Conservation (phyloP, 1,284 basidiomycete species). For the Neonothopanus nambi region DNA sequence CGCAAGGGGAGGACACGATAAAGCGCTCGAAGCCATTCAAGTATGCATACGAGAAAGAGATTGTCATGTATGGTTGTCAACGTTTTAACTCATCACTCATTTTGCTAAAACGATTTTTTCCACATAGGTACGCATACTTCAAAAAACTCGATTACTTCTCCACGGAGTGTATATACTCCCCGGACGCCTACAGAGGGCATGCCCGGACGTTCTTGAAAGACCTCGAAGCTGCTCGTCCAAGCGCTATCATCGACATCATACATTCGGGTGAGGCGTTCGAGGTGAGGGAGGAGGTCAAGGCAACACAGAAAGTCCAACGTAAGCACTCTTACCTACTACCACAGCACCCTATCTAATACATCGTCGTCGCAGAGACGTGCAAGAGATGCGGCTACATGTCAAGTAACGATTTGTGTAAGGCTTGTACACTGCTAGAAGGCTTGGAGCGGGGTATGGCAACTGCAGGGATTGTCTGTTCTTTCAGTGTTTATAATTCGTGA, state of each 20-base stretch:
- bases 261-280: slow-evolving; percentile 92
- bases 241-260: slow-evolving; percentile 96
- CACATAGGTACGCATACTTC: slow-evolving; percentile 93
- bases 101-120: slow-evolving; percentile 9
- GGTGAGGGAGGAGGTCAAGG: slow-evolving; percentile 76
- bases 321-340: slow-evolving; percentile 28
- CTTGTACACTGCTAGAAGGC: slow-evolving; percentile 87
- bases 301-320: slow-evolving; percentile 79
- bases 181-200: slow-evolving; percentile 96
- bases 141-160: slow-evolving; percentile 99
- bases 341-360: neutral
- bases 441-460: slow-evolving; percentile 81
- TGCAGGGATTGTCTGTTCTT: slow-evolving; percentile 64
- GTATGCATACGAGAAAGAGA: slow-evolving; percentile 99
- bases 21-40: slow-evolving; percentile 98
- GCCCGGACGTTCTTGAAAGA: slow-evolving; percentile 95
- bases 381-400: slow-evolving; percentile 91
- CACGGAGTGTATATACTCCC: slow-evolving; percentile 99
- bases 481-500: neutral
- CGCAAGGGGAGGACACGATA: slow-evolving; percentile 92
- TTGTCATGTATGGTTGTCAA: slow-evolving; percentile 78
- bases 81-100: neutral
- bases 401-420: slow-evolving; percentile 91
- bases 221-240: slow-evolving; percentile 90
- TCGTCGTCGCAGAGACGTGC: slow-evolving; percentile 73